Evolutionary conservation across 1,284 basidiomycete genomes (phyloP), one percentile per base, ranked within the genome.

Genomic region (Cryptococcus hybrid): DNA sequence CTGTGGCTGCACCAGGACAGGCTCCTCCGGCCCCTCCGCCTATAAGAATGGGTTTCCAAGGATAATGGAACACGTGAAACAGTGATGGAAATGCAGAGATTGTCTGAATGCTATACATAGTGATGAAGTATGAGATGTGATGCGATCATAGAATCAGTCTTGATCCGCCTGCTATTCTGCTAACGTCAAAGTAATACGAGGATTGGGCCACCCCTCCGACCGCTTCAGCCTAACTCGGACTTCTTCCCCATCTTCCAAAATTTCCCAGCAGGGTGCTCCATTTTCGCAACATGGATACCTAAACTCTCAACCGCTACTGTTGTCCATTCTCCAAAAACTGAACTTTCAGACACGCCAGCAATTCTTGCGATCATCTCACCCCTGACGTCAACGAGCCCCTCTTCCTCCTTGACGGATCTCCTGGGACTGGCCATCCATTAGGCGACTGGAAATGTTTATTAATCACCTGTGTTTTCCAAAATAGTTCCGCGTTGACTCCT

Each of bases 1-100:
- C 39, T 67, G 69, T 62, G 62, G 18, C 15, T 18, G 61, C 13
- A 34, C 24, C n/a, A 11, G 46, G 47, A 36, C 54, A 66, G 53
- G 58, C 54, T 18, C 47, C 68, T 24, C 71, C 71, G 7, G 71
- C 71, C 5, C 72, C 69, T 15, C 68, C 68, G 18, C 72, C 74
- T 9, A 67, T 76, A 30, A 61, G 74, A 34, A 71, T 75, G 70
- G 73, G 74, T 42, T 76, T 76, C 52, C 44, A 57, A 30, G 49
- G 30, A 30, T 30, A 4, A 30, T 30, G 30, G 30, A 30, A 4
- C 30, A 30, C 30, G 4, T 30, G 30, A 30, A 4, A 4, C 30
- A 30, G 4, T 30, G 30, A 34, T 13, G 52, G 37, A 11, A 45
- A 37, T 37, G 15, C n/a, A 24, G 39, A 13, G 45, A 51, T 9